Conservation (phyloP, 108 stramenopile genomes). For the Pseudonitzschia pungens region DNA sequence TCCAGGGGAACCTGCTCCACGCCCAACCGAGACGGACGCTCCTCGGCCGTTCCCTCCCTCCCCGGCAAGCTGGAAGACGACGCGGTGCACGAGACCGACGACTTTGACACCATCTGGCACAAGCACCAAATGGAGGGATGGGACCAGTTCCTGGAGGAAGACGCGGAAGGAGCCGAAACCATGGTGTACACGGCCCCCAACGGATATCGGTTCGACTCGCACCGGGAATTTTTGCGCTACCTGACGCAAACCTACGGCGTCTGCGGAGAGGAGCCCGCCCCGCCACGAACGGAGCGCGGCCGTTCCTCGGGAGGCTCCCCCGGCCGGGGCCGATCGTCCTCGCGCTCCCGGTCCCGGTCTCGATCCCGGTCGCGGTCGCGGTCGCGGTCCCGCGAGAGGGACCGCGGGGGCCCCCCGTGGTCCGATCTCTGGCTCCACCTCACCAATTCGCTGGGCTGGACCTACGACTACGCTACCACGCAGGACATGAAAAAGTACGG, state of each 20-base stretch:
- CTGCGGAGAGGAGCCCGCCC: background rate
- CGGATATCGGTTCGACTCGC: background rate
- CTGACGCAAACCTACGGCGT: background rate
- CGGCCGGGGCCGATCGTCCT: background rate
- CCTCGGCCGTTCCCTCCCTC: background rate
- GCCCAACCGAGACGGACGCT: no score
- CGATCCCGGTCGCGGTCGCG: background rate
- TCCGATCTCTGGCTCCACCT: conserved; percentile 9
- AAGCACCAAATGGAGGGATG: conserved; percentile 18
- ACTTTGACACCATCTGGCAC: conserved; percentile 11
- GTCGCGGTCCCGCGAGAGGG: background rate
- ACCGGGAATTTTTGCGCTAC: background rate
- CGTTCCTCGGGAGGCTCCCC: background rate
- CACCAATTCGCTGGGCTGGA: background rate
- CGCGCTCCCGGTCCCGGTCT: conserved; percentile 2
- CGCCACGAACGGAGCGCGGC: background rate
- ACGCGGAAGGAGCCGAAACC: background rate
- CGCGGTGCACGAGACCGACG: conserved; percentile 3
- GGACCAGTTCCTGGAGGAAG: conserved; percentile 4
- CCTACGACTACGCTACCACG: conserved; percentile 5
- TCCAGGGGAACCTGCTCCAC: background rate
- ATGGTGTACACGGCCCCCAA: conserved; percentile 14
- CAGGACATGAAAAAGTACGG: background rate
- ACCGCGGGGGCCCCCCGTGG: background rate
- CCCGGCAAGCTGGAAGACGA: background rate